Base-by-base conservation (phyloP, 306 rosid genomes). In the Ammopiptanthus mongolicus region DNA sequence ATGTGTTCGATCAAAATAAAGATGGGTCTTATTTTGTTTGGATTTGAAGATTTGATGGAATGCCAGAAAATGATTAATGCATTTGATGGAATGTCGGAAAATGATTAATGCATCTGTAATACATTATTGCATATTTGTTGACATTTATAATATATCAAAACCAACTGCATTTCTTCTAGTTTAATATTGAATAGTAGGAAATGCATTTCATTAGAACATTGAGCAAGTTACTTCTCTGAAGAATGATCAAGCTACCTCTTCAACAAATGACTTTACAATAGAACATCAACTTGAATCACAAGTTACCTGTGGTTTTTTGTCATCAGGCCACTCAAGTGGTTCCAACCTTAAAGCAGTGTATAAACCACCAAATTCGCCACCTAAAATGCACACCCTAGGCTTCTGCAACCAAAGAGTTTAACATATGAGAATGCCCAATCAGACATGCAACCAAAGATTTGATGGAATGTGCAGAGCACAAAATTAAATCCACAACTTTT, bases 291-390 rank as follows among this genome's bases (percentile, higher is more conserved):
- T 37, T 60, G 47, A 66, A 34, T 23, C 57, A 46, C 4, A 73
- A 39, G 22, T 52, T 78, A 91, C 96, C 87, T 92, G 97, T 13
- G 98, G 98, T 56, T 75, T 91, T 79, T 86, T 94, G 68, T 87
- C 86, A 5, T 90, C 89, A 14, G 96, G 80, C 98, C 98, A 94
- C 28, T 80, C 86, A 15, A 94, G 92, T 31, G 98, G 91, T 74
- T 94, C 98, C 61, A 94, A 89, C 79, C 98, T 86, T 77, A 94
- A 75, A 60, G 97, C 98, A 71, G 98, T 94, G 75, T 91, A 94
- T 59, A 94, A 85, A 73, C 98, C 98, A 69, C 98, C 98, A 73
- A 94, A 94, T 65, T 97, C 98, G 48, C 98, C 98, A 34, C 98
- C 98, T 62, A 94, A 83, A 76, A 94, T 91, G 69, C 98, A 94